Base-by-base conservation (phyloP, 148 eudicot genomes). In the Camellia sinensis region DNA sequence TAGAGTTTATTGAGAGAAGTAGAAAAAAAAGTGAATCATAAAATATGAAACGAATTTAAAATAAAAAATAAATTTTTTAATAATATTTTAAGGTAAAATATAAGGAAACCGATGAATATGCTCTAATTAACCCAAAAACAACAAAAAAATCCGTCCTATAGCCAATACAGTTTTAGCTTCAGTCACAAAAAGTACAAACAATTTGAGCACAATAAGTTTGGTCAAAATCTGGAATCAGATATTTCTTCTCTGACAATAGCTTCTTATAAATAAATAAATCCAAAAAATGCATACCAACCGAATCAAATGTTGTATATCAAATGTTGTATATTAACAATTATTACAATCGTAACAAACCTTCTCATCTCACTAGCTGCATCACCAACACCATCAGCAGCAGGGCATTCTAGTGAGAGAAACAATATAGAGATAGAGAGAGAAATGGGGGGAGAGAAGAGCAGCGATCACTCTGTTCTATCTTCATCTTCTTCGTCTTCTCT, bases 401-500 rank as follows among this genome's bases (percentile, higher is more conserved):
- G 9, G 14, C 3, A 12, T 62, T 64, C 41, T 6, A 45, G 53
- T 44, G 73, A 43, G 53, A 43, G 52, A 68, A 71, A 78, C 65
- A 69, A 65, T 29, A 78, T 50, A 67, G 45, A 71, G 46, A 48
- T 11, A 73, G 78, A 73, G 71, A 73, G 78, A 62, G 77, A 37
- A 10, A 80, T 80, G 82, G 46, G 48, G 0, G 65, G 63, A 18
- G 78, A 80, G 54, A 75, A 64, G 73, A 62, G 60, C 18, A 60
- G 62, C 22, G 59, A 22, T 37, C 6, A 56, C 22, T 40, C 52
- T 46, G 69, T 7, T 13, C 60, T 74, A 19, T 78, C 81, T 40
- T 67, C 79, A 19, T 78, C 81, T 40, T 78, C 86, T 13, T 78
- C 86, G 60, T 60, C 74, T 41, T 74, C 81, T 40, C 78, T 84